Evolutionary conservation across 306 rosid species (phyloP).

Genomic region (Gastrolobium villosum): DNA sequence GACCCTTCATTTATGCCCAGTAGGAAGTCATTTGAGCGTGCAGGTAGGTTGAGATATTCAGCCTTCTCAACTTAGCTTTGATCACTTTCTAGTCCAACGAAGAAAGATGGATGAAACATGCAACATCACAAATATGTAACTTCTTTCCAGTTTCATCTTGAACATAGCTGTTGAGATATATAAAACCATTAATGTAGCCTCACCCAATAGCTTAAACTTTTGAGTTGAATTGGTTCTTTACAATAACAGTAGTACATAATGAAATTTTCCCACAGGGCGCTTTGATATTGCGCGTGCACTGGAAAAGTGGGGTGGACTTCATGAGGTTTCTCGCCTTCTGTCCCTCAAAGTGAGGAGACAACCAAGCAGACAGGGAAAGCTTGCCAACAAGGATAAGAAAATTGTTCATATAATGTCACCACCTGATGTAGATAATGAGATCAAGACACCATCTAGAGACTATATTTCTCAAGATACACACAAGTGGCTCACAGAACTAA

Average conservation of each 20-base stretch:
- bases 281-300: constrained; percentile 90
- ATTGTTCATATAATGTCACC: constrained; percentile 50
- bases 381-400: constrained; percentile 65
- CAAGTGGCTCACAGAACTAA: constrained; percentile 77
- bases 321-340: constrained; percentile 88
- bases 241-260: not conserved
- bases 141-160: constrained; percentile 20
- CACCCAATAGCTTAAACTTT: no score
- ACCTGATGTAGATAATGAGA: constrained; percentile 55
- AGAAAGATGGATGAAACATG: constrained; percentile 23
- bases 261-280: constrained; percentile 66
- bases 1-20: constrained; percentile 93
- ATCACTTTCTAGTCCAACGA: constrained; percentile 1
- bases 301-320: constrained; percentile 98
- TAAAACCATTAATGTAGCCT: no score
- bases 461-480: constrained; percentile 74
- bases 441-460: constrained; percentile 58
- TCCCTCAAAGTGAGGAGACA: constrained; percentile 82
- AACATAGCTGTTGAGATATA: no score
- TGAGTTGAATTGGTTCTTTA: no score
- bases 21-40: constrained; percentile 95
- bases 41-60: constrained; percentile 62
- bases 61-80: constrained; percentile 21
- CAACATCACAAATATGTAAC: not conserved
- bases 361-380: constrained; percentile 62